Base-by-base conservation (phyloP, 345 rosid species). In the Psidium guajava region DNA sequence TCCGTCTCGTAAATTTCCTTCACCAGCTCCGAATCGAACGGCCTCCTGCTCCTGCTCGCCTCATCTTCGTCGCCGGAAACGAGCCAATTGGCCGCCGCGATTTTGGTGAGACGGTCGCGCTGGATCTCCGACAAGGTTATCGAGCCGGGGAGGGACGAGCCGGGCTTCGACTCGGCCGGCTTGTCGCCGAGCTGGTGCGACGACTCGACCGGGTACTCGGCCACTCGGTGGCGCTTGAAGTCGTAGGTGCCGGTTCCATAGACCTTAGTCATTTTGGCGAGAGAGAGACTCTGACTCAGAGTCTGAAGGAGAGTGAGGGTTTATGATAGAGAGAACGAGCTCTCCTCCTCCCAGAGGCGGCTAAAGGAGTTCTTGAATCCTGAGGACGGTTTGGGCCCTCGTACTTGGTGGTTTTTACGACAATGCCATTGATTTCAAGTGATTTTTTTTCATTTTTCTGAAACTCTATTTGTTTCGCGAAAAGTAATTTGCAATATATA, bases 151-250 rank as follows among this genome's bases (percentile, higher is more conserved):
- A 94, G 91, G 28, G 92, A 88, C 40, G 96, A 90, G 14, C 95
- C 94, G 50, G 93, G 89, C 86, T 91, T 90, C 74, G 98, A 82
- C 80, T 95, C 94, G n/a, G 86, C 91, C 32, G 93, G 92, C 83
- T 91, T 91, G 58, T 92, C 94, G 18, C 87, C 90, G 12, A 85
- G 89, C 80, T 91, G 91, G 59, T 53, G 85, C 36, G 92, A 86
- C n/a, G 87, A 36, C 86, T 97, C 99, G 54, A 93, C 87, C 42
- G 98, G 99, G 87, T 97, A 97, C 94, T 97, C 99, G 3, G 99
- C 99, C 18, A 97, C 99, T 18, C 91, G 95, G 89, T 95, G 99
- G 90, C 99, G 99, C 95, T 94, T 97, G 95, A 97, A 96, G 89
- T 97, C 99, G 88, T 91, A 97, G 25, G 95, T 92, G 83, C 99